Percentiles rank a stretch among this genome's conserved stretches.
These are phyloP conservation scores for Lolium rigidum DNA, from an alignment of 176 grass and related monocot genomes.

Conservation along the genomic window DNA sequence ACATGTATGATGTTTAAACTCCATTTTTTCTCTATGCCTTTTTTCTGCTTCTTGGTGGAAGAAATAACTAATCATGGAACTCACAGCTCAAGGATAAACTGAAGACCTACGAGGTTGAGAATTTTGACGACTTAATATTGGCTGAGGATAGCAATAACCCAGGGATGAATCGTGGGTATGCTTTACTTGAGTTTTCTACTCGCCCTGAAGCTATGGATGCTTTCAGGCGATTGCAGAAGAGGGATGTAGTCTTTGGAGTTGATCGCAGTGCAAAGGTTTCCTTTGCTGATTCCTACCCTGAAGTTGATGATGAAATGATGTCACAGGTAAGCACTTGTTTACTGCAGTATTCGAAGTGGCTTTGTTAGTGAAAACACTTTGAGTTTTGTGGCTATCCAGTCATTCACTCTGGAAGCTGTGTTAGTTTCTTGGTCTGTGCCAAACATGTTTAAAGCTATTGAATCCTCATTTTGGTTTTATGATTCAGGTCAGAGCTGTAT, in stretches of 20 bases:
- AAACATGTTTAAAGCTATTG: not conserved
- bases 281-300: constrained; percentile 86
- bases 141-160: constrained; percentile 80
- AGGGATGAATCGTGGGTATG: constrained; percentile 92
- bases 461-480: constrained; percentile 45
- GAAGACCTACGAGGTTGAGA: constrained; percentile 84
- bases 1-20: constrained; percentile 56
- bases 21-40: constrained; percentile 6
- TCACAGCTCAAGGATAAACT: constrained; percentile 87
- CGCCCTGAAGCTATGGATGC: constrained; percentile 88
- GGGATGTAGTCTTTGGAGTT: constrained; percentile 86
- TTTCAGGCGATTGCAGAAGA: constrained; percentile 81
- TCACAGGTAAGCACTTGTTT: constrained; percentile 68
- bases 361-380: not conserved
- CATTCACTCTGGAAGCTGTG: not conserved
- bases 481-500: constrained; percentile 90
- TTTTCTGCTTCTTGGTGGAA: constrained; percentile 27
- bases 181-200: constrained; percentile 93
- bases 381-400: not conserved
- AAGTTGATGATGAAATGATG: constrained; percentile 92
- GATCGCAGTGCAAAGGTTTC: constrained; percentile 92
- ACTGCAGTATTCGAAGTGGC: not conserved
- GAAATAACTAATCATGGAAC: constrained; percentile 43
- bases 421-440: not conserved
- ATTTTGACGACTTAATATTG: constrained; percentile 81